Evolutionary conservation across 306 rosid genomes (phyloP), one percentile per base, ranked within the genome.

Genomic region (Hippophae rhamnoides): DNA sequence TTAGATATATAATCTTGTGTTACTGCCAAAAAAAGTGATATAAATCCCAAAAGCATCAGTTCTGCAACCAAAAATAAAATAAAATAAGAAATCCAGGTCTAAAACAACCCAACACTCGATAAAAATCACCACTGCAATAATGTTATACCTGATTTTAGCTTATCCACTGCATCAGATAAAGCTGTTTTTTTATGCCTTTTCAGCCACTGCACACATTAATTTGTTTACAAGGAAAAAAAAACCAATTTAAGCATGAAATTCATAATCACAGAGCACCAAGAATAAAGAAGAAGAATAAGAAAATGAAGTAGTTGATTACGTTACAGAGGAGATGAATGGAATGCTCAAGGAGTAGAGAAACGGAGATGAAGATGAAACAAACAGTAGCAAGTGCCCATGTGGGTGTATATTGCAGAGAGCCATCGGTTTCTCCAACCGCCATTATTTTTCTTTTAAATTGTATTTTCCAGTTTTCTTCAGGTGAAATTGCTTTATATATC

Each of bases 41-140:
- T 70, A 59, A 76, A 71, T 46, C 81, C 81, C 63, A 76, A 48
- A 38, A 71, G 76, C 67, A 71, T 76, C 74, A 76, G 59, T 43
- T 71, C 77, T 76, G 70, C 56, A 43, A 8, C 61, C 61, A 0
- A 41, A 0, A 45, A 11, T 18, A 23, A 47, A 25, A 18, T 38
- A 56, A 56, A 54, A 45, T 5, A 7, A 1, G 8, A 6, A 1
- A 38, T 0, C 8, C 6, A 25, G 7, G 25, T 5, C 9, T 9
- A 8, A 6, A 5, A 13, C 7, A 63, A 26, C 46, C 54, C 54
- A 46, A 51, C 43, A 10, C 27, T 11, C n/a, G 5, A 25, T 43
- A 3, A 18, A 54, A 11, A 25, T 14, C 44, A 7, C 7, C 8
- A 41, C 38, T 48, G 38, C 4, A 42, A 44, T 8, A 27, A n/a